Base-by-base conservation (phyloP, 768 basidiomycete species). In the Tylopilus sp. region DNA sequence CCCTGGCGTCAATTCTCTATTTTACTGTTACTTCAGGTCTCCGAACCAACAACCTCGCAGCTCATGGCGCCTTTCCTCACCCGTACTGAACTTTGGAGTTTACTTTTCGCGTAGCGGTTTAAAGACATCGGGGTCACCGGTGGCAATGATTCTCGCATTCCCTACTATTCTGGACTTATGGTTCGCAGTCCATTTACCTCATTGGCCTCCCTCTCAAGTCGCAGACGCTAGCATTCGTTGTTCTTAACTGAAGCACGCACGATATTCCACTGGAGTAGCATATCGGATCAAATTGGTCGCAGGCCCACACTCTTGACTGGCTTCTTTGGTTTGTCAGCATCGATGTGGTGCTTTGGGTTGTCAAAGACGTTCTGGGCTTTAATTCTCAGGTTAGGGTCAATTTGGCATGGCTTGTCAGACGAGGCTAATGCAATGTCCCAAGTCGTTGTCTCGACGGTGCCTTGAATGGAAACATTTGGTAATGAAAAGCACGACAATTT, bases 401-500 rank as follows among this genome's bases (percentile, higher is more conserved):
- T 26, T 11, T 40, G 4, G 8, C 17, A 13, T 36, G 13, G 39
- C 15, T 18, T 4, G 20, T 23, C 18, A 20, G 5, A 22, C 33
- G 6, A 26, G 11, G 25, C 41, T 54, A 23, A 56, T 7, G 44
- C 26, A 28, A 30, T 9, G 0, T 25, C 18, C 35, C 9, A 28
- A 77, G 76, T 57, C 78, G 77, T 12, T 68, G 73, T 52, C 63
- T 79, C 6, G 72, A 69, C 44, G 79, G 78, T 17, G 75, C 74
- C 28, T 61, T 79, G 15, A 78, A 79, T 55, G 86, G 85, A 17
- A 86, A 79, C 53, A 65, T 76, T 22, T 75, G 78, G 69, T 77
- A 26, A 69, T 77, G 53, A 79, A 79, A 53, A 77, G 76, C 42
- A 71, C 73, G 68, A 48, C 67, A 8, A 69, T 68, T 5, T 77